These are phyloP conservation scores for Starmerella gropengiesseri DNA, from an alignment of 805 yeast species.

Conservation along the genomic window DNA sequence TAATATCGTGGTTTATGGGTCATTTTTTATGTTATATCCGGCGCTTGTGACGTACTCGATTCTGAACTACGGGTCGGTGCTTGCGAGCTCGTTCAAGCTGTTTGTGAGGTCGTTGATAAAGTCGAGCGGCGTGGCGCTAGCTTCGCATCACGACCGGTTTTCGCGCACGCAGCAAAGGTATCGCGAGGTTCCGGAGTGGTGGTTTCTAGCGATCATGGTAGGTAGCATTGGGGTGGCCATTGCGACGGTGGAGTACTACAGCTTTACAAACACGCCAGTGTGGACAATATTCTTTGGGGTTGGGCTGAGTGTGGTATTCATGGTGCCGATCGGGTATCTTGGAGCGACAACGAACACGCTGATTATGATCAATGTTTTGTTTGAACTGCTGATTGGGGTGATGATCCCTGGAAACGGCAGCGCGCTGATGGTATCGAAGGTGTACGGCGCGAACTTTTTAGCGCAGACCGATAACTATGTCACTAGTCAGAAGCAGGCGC, in stretches of 20 bases:
- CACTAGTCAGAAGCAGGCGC: slow-evolving; percentile 44
- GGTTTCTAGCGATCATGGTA: slow-evolving; percentile 37
- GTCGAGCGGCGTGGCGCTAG: slow-evolving; percentile 20
- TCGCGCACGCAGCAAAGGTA: slow-evolving; percentile 46
- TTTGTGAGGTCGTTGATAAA: slow-evolving; percentile 21
- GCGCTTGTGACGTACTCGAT: slow-evolving; percentile 39
- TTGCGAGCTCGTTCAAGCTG: slow-evolving; percentile 2
- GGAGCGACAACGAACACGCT: slow-evolving; percentile 39
- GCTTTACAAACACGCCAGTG: slow-evolving; percentile 40
- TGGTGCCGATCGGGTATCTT: slow-evolving; percentile 41
- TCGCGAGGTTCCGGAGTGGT: slow-evolving; percentile 51
- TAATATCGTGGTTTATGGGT: slow-evolving; percentile 47
- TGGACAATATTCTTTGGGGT: slow-evolving; percentile 49
- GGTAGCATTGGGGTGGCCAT: slow-evolving; percentile 38
- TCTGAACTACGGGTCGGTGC: slow-evolving; percentile 19
- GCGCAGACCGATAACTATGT: slow-evolving; percentile 52
- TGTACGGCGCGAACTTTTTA: slow-evolving; percentile 48
- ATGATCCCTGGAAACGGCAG: slow-evolving; percentile 47
- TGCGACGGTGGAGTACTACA: slow-evolving; percentile 32
- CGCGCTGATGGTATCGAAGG: slow-evolving; percentile 42
- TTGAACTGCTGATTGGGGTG: slow-evolving; percentile 43
- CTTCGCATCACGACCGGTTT: slow-evolving; percentile 40
- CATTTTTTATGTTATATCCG: slow-evolving; percentile 46
- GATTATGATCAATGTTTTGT: slow-evolving; percentile 40
- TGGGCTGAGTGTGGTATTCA: slow-evolving; percentile 40